Conservation (phyloP, 305 asterid genomes). For the Fraxinus sp. region DNA sequence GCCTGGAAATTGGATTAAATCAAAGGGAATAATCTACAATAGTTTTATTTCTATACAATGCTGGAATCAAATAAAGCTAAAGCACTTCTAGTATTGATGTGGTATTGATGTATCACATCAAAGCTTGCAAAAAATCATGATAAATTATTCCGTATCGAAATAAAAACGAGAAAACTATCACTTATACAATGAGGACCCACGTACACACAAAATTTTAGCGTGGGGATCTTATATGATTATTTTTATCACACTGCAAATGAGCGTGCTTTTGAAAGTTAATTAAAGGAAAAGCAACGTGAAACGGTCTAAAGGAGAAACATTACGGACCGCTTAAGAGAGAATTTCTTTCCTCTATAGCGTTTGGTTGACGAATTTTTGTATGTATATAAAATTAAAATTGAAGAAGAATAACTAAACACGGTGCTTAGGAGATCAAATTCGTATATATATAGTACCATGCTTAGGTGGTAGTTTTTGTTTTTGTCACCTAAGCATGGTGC, state of each 20-base stretch:
- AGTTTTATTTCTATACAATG: not conserved
- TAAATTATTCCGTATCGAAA: not conserved
- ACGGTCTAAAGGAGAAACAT: not conserved
- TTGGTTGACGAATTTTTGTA: too few species aligned
- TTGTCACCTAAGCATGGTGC: too few species aligned
- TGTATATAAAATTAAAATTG: too few species aligned
- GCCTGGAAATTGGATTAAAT: too few species aligned
- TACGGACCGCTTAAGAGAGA: constrained; percentile 5
- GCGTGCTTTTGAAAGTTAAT: not conserved
- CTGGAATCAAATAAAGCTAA: not conserved
- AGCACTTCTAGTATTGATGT: not conserved
- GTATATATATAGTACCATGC: too few species aligned
- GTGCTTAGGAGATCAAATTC: too few species aligned
- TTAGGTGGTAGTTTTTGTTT: too few species aligned
- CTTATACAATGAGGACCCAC: not conserved
- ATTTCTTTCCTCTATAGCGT: not conserved
- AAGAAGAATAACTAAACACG: too few species aligned
- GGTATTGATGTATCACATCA: not conserved
- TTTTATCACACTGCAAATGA: not conserved
- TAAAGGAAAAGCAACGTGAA: constrained; percentile 1
- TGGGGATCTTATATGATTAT: not conserved
- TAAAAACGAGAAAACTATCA: not conserved
- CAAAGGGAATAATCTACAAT: too few species aligned
- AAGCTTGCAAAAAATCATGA: not conserved
- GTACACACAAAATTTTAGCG: not conserved